Evolutionary conservation across 2,329 filamentous ascomycete genomes (phyloP).

Genomic region (Pseudofabraea citricarpa): DNA sequence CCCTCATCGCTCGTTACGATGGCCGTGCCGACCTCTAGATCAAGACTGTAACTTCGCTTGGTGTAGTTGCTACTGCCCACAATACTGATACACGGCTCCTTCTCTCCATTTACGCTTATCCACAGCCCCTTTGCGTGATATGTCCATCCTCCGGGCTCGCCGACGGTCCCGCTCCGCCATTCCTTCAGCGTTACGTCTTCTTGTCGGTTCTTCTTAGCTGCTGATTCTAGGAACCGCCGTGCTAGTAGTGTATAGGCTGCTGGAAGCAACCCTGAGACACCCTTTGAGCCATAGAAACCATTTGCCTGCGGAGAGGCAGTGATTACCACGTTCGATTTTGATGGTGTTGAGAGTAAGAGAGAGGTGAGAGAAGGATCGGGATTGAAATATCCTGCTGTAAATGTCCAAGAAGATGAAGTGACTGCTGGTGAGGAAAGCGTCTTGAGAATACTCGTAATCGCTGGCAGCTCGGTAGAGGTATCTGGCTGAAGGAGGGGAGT

Average conservation of each 20-base stretch:
- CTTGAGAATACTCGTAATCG: slow-evolving; percentile 69
- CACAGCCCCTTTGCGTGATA: slow-evolving; percentile 97
- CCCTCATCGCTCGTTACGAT: slow-evolving; percentile 75
- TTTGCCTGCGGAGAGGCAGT: slow-evolving; percentile 93
- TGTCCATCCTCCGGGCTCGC: slow-evolving; percentile 82
- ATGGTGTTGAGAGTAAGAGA: slow-evolving; percentile 70
- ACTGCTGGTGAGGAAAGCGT: slow-evolving; percentile 61
- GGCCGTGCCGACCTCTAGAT: slow-evolving; percentile 83
- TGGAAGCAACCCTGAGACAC: slow-evolving; percentile 84
- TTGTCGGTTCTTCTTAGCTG: slow-evolving; percentile 34
- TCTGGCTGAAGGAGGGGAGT: slow-evolving; percentile 74
- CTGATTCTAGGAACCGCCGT: slow-evolving; percentile 63
- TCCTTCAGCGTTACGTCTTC: slow-evolving; percentile 71
- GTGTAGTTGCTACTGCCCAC: slow-evolving; percentile 96
- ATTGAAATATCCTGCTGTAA: slow-evolving; percentile 98
- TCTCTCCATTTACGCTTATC: slow-evolving; percentile 67
- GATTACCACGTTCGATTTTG: slow-evolving; percentile 71
- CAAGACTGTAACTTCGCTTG: slow-evolving; percentile 84
- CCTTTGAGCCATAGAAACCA: slow-evolving; percentile 85
- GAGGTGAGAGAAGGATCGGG: slow-evolving; percentile 80
- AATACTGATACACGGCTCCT: slow-evolving; percentile 70
- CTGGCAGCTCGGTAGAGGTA: slow-evolving; percentile 83
- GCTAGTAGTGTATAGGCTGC: slow-evolving; percentile 89
- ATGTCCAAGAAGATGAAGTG: slow-evolving; percentile 77
- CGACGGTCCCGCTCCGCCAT: slow-evolving; percentile 80